Evolutionary conservation across 257 asterid species (phyloP).

Genomic region (Scutellaria barbata): DNA sequence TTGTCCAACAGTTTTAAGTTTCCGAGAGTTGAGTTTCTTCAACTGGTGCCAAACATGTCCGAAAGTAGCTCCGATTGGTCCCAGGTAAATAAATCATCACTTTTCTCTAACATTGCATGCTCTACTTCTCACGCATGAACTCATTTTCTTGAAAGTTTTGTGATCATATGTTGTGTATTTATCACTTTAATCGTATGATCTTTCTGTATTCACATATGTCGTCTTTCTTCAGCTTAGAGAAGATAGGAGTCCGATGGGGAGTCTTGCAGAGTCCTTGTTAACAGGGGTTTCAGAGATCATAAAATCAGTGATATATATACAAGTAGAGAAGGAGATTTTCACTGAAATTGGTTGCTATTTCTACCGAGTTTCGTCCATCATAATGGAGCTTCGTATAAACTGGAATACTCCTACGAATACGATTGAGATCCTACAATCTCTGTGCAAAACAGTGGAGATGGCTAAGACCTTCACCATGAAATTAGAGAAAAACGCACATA

Average conservation of each 20-base stretch:
- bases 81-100: conserved; percentile 37
- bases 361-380: conserved; percentile 58
- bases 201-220: background rate
- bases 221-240: conserved; percentile 44
- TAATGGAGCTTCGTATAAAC: conserved; percentile 59
- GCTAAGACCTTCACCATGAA: conserved; percentile 50
- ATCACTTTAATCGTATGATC: background rate
- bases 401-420: conserved; percentile 49
- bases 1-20: conserved; percentile 3
- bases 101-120: background rate
- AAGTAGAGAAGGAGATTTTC: conserved; percentile 55
- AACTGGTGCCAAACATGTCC: conserved; percentile 46
- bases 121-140: background rate
- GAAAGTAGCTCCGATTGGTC: conserved; percentile 56
- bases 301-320: conserved; percentile 46
- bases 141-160: background rate
- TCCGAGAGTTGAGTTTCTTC: conserved; percentile 29
- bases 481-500: conserved; percentile 38
- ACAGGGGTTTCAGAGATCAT: conserved; percentile 53
- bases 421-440: conserved; percentile 50
- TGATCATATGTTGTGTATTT: background rate
- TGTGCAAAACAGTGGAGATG: conserved; percentile 45
- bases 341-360: conserved; percentile 64
- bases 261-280: conserved; percentile 49
- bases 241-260: conserved; percentile 40